These are phyloP conservation scores for Suhomyces prunicola DNA, from an alignment of 805 yeast species.

Conservation along the genomic window DNA sequence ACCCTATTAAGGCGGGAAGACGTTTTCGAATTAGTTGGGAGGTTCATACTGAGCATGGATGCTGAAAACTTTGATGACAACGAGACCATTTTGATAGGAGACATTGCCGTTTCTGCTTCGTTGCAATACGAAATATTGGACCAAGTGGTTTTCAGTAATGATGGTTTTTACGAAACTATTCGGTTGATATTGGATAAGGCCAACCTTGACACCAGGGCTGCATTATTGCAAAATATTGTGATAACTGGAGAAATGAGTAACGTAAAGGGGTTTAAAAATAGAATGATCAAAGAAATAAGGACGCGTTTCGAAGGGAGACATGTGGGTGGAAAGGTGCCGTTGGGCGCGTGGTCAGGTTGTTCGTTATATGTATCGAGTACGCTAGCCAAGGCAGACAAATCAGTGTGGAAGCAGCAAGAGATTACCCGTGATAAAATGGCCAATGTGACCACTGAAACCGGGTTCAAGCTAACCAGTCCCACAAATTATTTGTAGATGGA, in stretches of 20 bases:
- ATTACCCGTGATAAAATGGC: conserved; percentile 18
- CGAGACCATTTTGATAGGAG: conserved; percentile 5
- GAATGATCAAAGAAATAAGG: conserved; percentile 13
- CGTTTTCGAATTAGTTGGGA: conserved; percentile 16
- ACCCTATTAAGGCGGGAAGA: conserved; percentile 6
- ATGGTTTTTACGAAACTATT: conserved; percentile 5
- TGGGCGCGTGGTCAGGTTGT: conserved; percentile 33
- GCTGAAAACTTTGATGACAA: neutral
- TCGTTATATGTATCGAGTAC: conserved; percentile 27
- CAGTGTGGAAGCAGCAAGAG: conserved; percentile 18
- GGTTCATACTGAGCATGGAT: conserved; percentile 12
- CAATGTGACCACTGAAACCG: conserved; percentile 2
- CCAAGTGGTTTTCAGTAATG: conserved; percentile 6
- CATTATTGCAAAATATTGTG: conserved; percentile 17
- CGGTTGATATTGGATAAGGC: conserved; percentile 7
- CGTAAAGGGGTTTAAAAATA: conserved; percentile 22
- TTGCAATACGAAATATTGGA: conserved; percentile 15
- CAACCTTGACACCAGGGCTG: conserved; percentile 18
- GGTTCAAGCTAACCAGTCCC: conserved; percentile 5
- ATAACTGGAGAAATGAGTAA: conserved; percentile 22
- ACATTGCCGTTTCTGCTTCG: conserved; percentile 9
- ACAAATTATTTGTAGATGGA: conserved; percentile 3
- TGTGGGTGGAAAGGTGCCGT: conserved; percentile 4
- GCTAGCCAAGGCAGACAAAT: conserved; percentile 12
- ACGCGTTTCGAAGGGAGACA: neutral